Conservation (phyloP, 2,329 filamentous ascomycete genomes). For the Trichothecium roseum region DNA sequence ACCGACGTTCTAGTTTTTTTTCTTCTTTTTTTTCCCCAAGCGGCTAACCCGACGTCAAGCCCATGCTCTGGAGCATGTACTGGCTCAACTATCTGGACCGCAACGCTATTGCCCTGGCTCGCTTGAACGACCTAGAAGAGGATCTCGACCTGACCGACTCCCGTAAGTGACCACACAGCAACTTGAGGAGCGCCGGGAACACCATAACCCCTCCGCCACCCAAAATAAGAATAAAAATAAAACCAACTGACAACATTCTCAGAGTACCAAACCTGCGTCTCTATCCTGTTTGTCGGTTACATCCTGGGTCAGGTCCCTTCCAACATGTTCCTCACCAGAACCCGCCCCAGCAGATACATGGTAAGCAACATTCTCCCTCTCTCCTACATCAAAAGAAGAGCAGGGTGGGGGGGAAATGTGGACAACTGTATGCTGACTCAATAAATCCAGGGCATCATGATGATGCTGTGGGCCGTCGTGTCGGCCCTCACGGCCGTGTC, state of each 20-base stretch:
- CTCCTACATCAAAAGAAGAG: not conserved
- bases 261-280: conserved; percentile 20
- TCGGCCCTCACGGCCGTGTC: conserved; percentile 35
- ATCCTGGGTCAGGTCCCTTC: conserved; percentile 30
- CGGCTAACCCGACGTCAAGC: conserved; percentile 12
- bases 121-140: conserved; percentile 18
- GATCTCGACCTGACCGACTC: conserved; percentile 13
- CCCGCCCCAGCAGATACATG: conserved; percentile 30
- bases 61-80: conserved; percentile 28
- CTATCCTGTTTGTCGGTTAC: conserved; percentile 30
- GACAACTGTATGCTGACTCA: no score
- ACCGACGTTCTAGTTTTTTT: conserved; percentile 3
- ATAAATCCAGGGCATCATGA: conserved; percentile 22
- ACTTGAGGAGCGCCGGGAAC: no score
- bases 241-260: not conserved
- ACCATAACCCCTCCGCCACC: no score
- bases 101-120: conserved; percentile 34
- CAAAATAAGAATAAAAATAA: no score
- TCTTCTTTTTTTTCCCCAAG: not conserved
- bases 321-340: conserved; percentile 33
- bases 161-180: no score
- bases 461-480: conserved; percentile 37
- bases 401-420: not conserved
- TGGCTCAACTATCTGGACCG: conserved; percentile 35
- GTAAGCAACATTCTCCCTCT: no score